Base-by-base conservation (phyloP, 2,329 filamentous ascomycete species). In the Trematosphaeria pertusa region DNA sequence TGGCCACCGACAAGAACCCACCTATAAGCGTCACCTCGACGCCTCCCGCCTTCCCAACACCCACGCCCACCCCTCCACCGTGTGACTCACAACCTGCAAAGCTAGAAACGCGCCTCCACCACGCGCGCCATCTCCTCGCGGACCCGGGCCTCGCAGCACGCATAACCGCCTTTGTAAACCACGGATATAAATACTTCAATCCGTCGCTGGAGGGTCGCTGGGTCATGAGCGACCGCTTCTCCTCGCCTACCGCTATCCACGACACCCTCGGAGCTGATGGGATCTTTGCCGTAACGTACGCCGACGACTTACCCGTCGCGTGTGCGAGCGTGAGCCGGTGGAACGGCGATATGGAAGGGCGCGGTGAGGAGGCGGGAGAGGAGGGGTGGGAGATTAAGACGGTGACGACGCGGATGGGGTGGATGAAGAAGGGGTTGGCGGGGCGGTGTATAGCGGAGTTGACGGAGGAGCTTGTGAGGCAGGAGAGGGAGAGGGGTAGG, bases 311-410 rank as follows among this genome's bases (percentile, higher is more conserved):
- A 14, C 32, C 28, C 7, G 20, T 50, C 2, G 37, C 43, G 24
- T 32, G 43, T 19, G 48, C 43, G n/a, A 26, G 31, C 9, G 12
- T 37, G 2, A 15, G 34, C 5, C 33, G 5, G 8, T 50, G 38
- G 37, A 32, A 34, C 4, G 43, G 43, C n/a, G 30, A 41, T 22
- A 20, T 40, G 37, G 34, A 30, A 22, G 37, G 24, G 2, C 5
- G 2, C 2, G 18, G 24, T 14, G 15, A 17, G n/a, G 24, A 20
- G 11, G 28, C 2, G 4, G 21, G 19, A 24, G 37, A 50, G 11
- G 43, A 32, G 15, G 43, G 38, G 2, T 47, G 30, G 37, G 48
- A 47, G 38, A 35, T 47, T 12, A 43, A 50, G 31, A 20, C 37
- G 36, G 43, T 50, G 19, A 39, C 15, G 12, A 39, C 32, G n/a